A percentile compares a stretch with the other conserved stretches of the same genome.
Conservation (phyloP, 108 stramenopile species). For the Epithemia pelagica region DNA sequence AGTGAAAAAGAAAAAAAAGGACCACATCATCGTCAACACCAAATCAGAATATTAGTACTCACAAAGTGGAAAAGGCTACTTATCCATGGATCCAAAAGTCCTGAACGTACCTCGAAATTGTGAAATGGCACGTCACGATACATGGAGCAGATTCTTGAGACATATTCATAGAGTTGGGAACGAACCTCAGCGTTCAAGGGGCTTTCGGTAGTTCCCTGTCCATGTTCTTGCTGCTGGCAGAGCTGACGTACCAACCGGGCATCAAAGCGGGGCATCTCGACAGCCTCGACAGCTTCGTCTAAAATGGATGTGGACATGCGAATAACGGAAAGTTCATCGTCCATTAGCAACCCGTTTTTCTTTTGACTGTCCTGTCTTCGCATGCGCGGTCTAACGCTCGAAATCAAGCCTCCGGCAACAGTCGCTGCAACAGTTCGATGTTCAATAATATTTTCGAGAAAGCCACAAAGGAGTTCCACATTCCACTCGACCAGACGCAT, state of each 20-base stretch:
- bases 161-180: constrained; percentile 17
- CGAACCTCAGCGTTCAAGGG: background rate
- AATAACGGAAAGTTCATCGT: background rate
- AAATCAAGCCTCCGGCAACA: no score
- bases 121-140: constrained; percentile 8
- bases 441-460: constrained; percentile 14
- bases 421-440: background rate
- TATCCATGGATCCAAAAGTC: no score
- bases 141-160: constrained; percentile 1
- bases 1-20: background rate
- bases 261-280: background rate
- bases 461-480: constrained; percentile 21
- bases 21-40: background rate
- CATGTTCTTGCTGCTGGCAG: background rate
- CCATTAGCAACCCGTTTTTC: no score
- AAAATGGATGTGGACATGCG: background rate
- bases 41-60: no score
- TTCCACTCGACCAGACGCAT: constrained; percentile 23
- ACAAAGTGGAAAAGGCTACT: no score
- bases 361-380: no score
- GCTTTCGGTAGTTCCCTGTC: background rate
- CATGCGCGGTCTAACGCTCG: no score
- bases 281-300: background rate
- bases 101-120: constrained; percentile 5
- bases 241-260: background rate